Conservation (phyloP, 2,329 filamentous ascomycete species). For the Ceratocystis cubensis region DNA sequence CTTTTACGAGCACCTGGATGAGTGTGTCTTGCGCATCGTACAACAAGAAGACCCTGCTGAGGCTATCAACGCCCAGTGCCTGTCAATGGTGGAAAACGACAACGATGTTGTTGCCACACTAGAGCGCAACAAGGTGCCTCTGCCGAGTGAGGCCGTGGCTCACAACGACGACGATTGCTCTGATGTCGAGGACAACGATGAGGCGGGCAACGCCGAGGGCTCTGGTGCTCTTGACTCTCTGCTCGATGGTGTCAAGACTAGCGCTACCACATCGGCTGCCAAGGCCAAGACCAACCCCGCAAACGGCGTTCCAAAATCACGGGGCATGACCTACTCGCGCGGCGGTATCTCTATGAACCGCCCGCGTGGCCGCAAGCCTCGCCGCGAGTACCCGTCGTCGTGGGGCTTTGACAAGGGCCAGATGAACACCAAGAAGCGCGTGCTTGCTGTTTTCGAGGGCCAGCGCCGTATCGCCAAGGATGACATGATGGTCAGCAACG, state of each 20-base stretch:
- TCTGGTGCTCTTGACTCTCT: conserved; percentile 27
- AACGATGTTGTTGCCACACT: conserved; percentile 48
- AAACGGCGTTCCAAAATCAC: conserved; percentile 51
- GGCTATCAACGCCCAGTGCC: conserved; percentile 53
- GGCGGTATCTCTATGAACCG: conserved; percentile 52
- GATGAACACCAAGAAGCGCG: conserved; percentile 98
- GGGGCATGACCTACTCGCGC: conserved; percentile 65
- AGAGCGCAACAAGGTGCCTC: conserved; percentile 49
- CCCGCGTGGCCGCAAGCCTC: conserved; percentile 67
- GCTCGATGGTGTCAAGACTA: conserved; percentile 39
- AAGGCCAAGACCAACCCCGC: conserved; percentile 45
- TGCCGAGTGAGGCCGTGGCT: conserved; percentile 38
- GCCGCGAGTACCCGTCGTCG: conserved; percentile 81
- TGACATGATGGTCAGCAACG: conserved; percentile 95
- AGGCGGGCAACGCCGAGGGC: conserved; percentile 30
- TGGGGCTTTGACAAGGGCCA: conserved; percentile 88
- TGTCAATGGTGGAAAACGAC: conserved; percentile 55
- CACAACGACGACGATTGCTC: conserved; percentile 37
- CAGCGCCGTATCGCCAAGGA: conserved; percentile 84
- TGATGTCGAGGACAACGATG: conserved; percentile 45
- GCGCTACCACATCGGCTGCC: conserved; percentile 34
- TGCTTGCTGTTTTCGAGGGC: conserved; percentile 86
- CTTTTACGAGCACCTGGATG: conserved; percentile 93
- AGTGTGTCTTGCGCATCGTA: conserved; percentile 59
- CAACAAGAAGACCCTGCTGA: conserved; percentile 59